phyloP scores from a whole-genome alignment of 371 early-diverging fungal species.

The Lichtheimia corymbifera region DNA sequence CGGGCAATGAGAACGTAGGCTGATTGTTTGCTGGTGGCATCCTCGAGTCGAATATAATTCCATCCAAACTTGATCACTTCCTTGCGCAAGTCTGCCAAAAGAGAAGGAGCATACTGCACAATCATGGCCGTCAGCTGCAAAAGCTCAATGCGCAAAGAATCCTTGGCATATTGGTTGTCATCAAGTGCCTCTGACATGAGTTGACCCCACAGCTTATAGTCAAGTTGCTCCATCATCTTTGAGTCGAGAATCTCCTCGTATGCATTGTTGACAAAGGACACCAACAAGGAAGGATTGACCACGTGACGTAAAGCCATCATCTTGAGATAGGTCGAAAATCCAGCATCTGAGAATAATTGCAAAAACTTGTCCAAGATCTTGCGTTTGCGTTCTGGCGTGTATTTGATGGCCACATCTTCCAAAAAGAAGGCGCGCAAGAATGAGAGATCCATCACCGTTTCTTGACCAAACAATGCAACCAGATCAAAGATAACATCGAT shows the following conservation, averaged over 20 bases:
- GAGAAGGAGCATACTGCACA: constrained; percentile 78
- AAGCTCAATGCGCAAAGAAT: constrained; percentile 83
- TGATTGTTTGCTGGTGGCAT: constrained; percentile 92
- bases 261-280: constrained; percentile 55
- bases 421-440: constrained; percentile 74
- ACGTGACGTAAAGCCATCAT: constrained; percentile 73
- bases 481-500: constrained; percentile 77
- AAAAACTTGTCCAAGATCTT: constrained; percentile 72
- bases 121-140: constrained; percentile 91
- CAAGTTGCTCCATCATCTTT: constrained; percentile 68
- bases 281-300: constrained; percentile 80
- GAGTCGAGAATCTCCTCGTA: constrained; percentile 61
- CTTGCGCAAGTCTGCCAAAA: constrained; percentile 82
- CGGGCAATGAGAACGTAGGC: constrained; percentile 91
- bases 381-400: constrained; percentile 58
- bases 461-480: constrained; percentile 72
- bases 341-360: constrained; percentile 52
- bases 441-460: constrained; percentile 70
- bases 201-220: constrained; percentile 73
- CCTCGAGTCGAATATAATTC: constrained; percentile 87
- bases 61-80: constrained; percentile 96
- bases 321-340: constrained; percentile 53
- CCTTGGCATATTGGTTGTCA: constrained; percentile 59
- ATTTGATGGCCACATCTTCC: constrained; percentile 67
- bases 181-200: constrained; percentile 56